A percentile compares a stretch with the other conserved stretches of the same genome.
These are phyloP conservation scores for Populus tremula DNA, from an alignment of 345 rosid genomes.

Conservation along the genomic window DNA sequence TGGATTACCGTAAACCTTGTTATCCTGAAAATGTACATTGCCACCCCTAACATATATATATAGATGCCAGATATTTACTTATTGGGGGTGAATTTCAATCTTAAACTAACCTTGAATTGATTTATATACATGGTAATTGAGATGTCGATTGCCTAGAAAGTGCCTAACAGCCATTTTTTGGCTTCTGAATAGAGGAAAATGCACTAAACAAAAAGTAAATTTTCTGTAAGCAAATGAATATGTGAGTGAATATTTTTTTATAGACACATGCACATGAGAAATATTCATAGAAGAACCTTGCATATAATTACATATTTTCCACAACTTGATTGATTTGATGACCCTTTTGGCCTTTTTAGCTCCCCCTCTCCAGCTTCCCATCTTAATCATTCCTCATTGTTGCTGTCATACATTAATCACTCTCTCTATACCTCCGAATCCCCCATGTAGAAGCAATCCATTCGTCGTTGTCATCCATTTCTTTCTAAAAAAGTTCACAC, in stretches of 20 bases:
- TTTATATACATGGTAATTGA: background rate
- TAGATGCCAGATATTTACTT: background rate
- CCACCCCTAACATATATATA: too few species aligned
- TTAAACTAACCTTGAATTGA: background rate
- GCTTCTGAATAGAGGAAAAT: too few species aligned
- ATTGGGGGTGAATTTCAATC: background rate
- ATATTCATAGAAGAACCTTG: background rate
- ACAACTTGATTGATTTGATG: background rate
- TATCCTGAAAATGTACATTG: background rate
- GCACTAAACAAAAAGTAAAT: too few species aligned
- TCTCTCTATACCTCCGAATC: background rate
- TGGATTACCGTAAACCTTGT: background rate
- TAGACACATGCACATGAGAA: background rate
- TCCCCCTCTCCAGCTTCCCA: background rate
- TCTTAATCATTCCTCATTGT: background rate
- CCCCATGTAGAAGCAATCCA: background rate
- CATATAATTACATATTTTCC: conserved; percentile 8
- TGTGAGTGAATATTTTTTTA: too few species aligned
- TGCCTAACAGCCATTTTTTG: too few species aligned
- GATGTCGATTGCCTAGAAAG: too few species aligned
- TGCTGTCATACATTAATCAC: background rate
- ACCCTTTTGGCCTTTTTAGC: background rate
- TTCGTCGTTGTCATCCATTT: background rate
- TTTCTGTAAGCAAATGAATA: too few species aligned
- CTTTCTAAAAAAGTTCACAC: background rate